Base-by-base conservation (phyloP, 768 basidiomycete genomes). In the Omphalotus guepiniiformis region DNA sequence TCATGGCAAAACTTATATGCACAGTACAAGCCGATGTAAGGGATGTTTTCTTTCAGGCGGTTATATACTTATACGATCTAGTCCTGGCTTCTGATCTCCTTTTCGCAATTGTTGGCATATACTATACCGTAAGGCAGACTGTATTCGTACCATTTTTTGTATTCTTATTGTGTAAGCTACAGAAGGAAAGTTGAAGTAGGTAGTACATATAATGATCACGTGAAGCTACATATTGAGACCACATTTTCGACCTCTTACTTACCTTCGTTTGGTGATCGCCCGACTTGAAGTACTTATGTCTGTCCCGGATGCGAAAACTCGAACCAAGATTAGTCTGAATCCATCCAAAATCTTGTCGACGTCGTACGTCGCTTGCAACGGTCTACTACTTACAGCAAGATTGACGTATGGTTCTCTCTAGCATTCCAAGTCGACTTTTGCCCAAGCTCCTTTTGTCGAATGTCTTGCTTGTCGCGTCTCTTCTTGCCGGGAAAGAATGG, bases 401-500 rank as follows among this genome's bases (percentile, higher is more conserved):
- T 47, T 34, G 16, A 51, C 22, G 59, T 56, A 55, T 59, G 40
- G 55, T 54, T 40, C 36, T 39, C 44, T 52, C 47, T 45, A 83
- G 83, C 39, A 72, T 84, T 48, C 75, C 75, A 42, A 73, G 69
- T 47, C 74, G 63, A 42, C 67, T 77, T 28, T 62, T 84, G 39
- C 76, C 80, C 8, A 75, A 72, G 55, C 71, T 87, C 41, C 55
- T 83, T 47, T 57, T 83, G 32, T 79, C 80, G 0, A 83, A 88
- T 65, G 63, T 78, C 18, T 64, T 87, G 39, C 80, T 84, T 49
- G 83, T 83, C 27, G 63, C 82, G 16, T 73, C 82, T 4, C 64
- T 85, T 28, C 76, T 81, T 62, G 74, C 79, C 5, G 73, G 78
- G 41, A 87, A 85, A 65, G 83, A 82, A 55, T 78, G 79, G 69